Evolutionary conservation across 1,139 yeast genomes (phyloP).

Genomic region (Nakaseomyces sp.): DNA sequence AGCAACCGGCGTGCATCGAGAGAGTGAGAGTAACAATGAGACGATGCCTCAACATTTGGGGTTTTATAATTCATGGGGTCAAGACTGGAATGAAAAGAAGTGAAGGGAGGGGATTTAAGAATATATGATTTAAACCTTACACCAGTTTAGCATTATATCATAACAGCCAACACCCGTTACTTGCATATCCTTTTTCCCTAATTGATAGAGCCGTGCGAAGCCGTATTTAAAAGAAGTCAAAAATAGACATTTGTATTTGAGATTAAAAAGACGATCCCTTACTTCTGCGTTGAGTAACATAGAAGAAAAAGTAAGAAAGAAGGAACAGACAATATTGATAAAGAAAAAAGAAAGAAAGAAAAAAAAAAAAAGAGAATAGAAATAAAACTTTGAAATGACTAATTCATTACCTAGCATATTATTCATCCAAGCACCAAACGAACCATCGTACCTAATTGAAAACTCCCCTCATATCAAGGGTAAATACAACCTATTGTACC

Average conservation of each 20-base stretch:
- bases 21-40: too few relatives aligned
- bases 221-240: background rate
- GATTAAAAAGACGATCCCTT: too few relatives aligned
- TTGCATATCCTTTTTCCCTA: background rate
- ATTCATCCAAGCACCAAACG: constrained; percentile 18
- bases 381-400: too few relatives aligned
- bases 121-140: too few relatives aligned
- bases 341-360: background rate
- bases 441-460: constrained; percentile 11
- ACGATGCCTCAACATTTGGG: too few relatives aligned
- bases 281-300: too few relatives aligned
- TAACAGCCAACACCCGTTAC: background rate
- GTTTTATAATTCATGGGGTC: too few relatives aligned
- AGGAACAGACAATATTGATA: too few relatives aligned
- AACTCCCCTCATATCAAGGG: constrained; percentile 10
- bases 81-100: too few relatives aligned
- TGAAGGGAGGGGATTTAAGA: too few relatives aligned
- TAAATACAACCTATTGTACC: constrained; percentile 13
- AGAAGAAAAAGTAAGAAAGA: background rate
- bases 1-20: too few relatives aligned
- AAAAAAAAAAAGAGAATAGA: background rate
- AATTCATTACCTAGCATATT: constrained; percentile 10
- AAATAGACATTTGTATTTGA: background rate
- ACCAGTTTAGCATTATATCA: too few relatives aligned
- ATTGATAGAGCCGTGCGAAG: background rate